These are phyloP conservation scores for Sarcomyxa edulis DNA, from an alignment of 768 basidiomycete genomes.

Conservation along the genomic window DNA sequence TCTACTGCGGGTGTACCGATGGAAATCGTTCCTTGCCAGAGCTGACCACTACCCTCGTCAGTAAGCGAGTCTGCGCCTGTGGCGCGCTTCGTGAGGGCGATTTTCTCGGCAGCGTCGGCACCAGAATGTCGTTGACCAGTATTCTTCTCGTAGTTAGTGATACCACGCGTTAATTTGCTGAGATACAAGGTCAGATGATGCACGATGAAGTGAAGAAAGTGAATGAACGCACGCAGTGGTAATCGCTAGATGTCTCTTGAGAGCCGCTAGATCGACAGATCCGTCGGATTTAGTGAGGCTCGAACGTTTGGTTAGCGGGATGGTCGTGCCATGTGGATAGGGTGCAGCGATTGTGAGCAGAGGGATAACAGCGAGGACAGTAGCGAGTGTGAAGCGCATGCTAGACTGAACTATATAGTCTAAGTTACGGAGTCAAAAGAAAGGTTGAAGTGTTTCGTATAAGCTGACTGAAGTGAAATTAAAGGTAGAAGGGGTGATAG, in stretches of 20 bases:
- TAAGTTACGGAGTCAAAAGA: too few species aligned
- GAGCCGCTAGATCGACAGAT: conserved; percentile 3
- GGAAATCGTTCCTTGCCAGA: conserved; percentile 6
- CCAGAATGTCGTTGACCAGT: conserved; percentile 1
- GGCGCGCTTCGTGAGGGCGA: not conserved
- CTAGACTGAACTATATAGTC: too few species aligned
- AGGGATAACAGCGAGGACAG: conserved; percentile 6
- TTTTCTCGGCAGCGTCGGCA: not conserved
- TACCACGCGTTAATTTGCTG: conserved; percentile 3
- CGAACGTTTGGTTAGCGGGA: conserved; percentile 2
- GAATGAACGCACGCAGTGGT: conserved; percentile 1
- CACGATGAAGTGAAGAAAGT: not conserved
- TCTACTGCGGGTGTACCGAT: conserved; percentile 4
- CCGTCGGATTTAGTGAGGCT: not conserved
- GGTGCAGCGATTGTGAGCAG: conserved; percentile 6
- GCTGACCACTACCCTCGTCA: not conserved
- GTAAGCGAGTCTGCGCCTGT: not conserved
- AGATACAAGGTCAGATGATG: not conserved
- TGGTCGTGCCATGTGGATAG: too few species aligned
- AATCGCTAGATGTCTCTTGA: not conserved
- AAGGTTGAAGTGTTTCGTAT: too few species aligned
- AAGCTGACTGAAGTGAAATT: too few species aligned
- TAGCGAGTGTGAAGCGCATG: not conserved
- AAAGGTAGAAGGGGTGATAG: too few species aligned
- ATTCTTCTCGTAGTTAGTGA: conserved; percentile 1